Evolutionary conservation across 2,329 filamentous ascomycete species (phyloP).

Genomic region (Epichloe coenophiala): DNA sequence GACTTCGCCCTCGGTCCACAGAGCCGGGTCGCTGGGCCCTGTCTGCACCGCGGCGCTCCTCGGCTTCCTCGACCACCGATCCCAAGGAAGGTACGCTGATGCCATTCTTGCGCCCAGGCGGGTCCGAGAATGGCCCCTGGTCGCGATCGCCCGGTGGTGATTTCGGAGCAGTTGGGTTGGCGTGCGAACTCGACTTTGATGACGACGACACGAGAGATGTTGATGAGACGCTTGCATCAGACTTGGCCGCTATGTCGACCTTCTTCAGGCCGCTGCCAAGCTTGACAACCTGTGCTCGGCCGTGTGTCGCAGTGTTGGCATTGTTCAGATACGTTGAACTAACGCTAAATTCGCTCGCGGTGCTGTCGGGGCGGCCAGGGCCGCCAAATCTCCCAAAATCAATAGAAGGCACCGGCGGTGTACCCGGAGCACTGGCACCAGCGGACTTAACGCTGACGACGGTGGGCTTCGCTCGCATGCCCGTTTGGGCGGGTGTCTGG

Average conservation of each 20-base stretch:
- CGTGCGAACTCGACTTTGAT: slow-evolving; percentile 19
- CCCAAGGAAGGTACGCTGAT: slow-evolving; percentile 34
- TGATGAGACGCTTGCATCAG: slow-evolving; percentile 19
- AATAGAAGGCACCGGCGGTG: slow-evolving; percentile 62
- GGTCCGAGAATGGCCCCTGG: slow-evolving; percentile 47
- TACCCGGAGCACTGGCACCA: slow-evolving; percentile 35
- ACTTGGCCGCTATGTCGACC: slow-evolving; percentile 25
- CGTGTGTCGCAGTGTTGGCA: slow-evolving; percentile 44
- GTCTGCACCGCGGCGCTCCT: slow-evolving; percentile 23
- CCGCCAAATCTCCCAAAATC: slow-evolving; percentile 47
- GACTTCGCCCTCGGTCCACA: slow-evolving; percentile 26
- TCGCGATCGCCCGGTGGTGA: slow-evolving; percentile 35
- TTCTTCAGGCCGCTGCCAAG: slow-evolving; percentile 40
- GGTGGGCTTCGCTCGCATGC: slow-evolving; percentile 76
- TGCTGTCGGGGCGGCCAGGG: slow-evolving; percentile 34
- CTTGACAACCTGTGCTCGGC: slow-evolving; percentile 46
- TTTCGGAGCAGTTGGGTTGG: slow-evolving; percentile 36
- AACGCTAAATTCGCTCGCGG: slow-evolving; percentile 48
- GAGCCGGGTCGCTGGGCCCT: slow-evolving; percentile 13
- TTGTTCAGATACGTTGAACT: slow-evolving; percentile 56
- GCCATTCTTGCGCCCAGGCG: slow-evolving; percentile 22
- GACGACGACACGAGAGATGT: slow-evolving; percentile 7
- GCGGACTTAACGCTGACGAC: slow-evolving; percentile 83
- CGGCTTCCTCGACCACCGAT: slow-evolving; percentile 39
- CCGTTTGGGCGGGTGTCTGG: slow-evolving; percentile 69